These are phyloP conservation scores for Hansenula anomala DNA, from an alignment of 1,139 yeast genomes.

Conservation along the genomic window DNA sequence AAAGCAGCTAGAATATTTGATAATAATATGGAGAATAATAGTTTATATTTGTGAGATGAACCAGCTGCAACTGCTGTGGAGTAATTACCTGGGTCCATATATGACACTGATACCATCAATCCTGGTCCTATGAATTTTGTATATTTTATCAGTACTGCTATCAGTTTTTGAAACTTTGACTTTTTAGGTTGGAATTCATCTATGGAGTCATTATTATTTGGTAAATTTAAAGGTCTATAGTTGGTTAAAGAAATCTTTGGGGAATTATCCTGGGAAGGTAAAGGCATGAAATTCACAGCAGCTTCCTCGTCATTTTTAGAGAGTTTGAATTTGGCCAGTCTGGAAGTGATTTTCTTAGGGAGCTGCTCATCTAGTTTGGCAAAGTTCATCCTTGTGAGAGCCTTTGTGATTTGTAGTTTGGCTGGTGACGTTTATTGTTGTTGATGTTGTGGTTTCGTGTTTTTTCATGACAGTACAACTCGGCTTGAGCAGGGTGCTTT, in stretches of 20 bases:
- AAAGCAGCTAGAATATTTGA: conserved; percentile 71
- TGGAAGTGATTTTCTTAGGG: neutral
- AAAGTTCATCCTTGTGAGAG: conserved; percentile 13
- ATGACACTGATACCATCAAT: conserved; percentile 68
- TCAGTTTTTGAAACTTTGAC: neutral
- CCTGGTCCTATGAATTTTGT: conserved; percentile 75
- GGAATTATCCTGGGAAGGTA: conserved; percentile 1
- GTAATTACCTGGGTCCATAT: conserved; percentile 81
- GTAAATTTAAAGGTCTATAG: neutral
- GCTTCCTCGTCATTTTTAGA: conserved; percentile 1
- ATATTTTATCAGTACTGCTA: conserved; percentile 36
- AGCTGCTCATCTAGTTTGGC: conserved; percentile 16
- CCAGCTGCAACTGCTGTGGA: conserved; percentile 80
- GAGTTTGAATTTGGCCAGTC: conserved; percentile 6
- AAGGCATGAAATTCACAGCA: neutral
- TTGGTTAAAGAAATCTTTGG: neutral
- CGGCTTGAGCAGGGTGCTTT: too few species aligned
- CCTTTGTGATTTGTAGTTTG: neutral
- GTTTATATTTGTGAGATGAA: conserved; percentile 61
- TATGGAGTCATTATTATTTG: neutral
- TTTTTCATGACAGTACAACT: too few species aligned
- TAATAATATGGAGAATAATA: conserved; percentile 57
- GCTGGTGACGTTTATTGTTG: neutral
- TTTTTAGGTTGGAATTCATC: neutral
- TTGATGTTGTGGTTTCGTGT: too few species aligned